A percentile compares a stretch with the other conserved stretches of the same genome.
phyloP scores from a whole-genome alignment of 2,329 filamentous ascomycete genomes.

The Ascocoryne sarcoides region DNA sequence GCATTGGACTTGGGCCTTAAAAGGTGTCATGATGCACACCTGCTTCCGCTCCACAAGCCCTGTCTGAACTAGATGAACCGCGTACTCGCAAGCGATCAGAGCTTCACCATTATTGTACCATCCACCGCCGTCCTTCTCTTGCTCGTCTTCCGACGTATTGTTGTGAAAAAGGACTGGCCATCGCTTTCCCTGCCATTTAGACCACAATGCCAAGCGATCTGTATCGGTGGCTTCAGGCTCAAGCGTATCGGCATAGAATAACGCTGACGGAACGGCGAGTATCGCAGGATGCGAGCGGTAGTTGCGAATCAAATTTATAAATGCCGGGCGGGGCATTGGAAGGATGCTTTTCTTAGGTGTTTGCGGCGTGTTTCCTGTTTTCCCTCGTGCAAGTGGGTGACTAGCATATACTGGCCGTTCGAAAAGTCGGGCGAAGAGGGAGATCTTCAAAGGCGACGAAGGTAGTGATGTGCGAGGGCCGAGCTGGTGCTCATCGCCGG shows the following conservation, averaged over 20 bases:
- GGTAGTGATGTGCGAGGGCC: conserved; percentile 13
- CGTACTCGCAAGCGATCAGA: conserved; percentile 11
- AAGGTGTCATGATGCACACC: conserved; percentile 17
- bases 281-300: conserved; percentile 18
- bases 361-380: conserved; percentile 7
- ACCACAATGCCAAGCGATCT: conserved; percentile 9
- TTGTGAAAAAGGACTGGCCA: conserved; percentile 15
- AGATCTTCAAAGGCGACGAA: conserved; percentile 11
- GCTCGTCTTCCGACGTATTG: conserved; percentile 12
- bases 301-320: conserved; percentile 17
- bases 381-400: conserved; percentile 12
- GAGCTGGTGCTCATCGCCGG: conserved; percentile 15
- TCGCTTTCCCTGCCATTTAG: conserved; percentile 9
- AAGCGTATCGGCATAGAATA: conserved; percentile 15
- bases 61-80: conserved; percentile 6
- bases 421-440: conserved; percentile 14
- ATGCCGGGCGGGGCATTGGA: conserved; percentile 14
- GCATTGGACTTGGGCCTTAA: conserved; percentile 15
- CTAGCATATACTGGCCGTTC: conserved; percentile 11
- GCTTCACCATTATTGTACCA: conserved; percentile 15
- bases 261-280: conserved; percentile 15
- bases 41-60: conserved; percentile 10
- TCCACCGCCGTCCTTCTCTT: conserved; percentile 12
- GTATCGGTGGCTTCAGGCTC: conserved; percentile 12
- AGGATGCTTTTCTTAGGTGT: conserved; percentile 11